Evolutionary conservation across 148 eudicot species (phyloP), one percentile per base, ranked within the genome.

Genomic region (Rhododendron simsii): DNA sequence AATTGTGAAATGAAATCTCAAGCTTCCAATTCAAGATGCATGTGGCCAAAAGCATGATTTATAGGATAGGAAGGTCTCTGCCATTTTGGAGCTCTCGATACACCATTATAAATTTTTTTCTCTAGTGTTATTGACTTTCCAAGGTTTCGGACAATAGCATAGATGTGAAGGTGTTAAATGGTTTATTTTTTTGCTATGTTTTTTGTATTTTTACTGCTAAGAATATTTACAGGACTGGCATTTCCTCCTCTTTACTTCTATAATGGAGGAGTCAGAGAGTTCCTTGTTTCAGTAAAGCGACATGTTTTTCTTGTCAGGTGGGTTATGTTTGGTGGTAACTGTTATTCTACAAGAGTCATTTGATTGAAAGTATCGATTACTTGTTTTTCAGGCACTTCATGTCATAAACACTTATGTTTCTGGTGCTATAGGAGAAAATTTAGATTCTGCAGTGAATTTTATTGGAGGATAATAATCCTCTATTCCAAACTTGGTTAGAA

Each of bases 241-340:
- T 21, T 21, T 23, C 98, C 99, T 87, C 98, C 99, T 50, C 95
- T 95, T 75, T 97, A 95, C 85, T 97, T 97, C 84, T 95, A 95
- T 85, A 95, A 93, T 90, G 99, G 99, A 81, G 99, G 99, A 88
- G 93, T 97, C 16, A 91, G 89, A 82, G 99, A 97, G 87, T 94
- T 97, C 89, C 91, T 97, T 61, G 95, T 95, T 69, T 91, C 95
- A 78, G 89, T 97, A 84, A 97, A 94, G 93, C 99, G 90, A 84
- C 96, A 97, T 88, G 94, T 90, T 61, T 89, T 86, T 87, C 93
- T 97, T 85, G 95, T 91, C 63, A 97, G 98, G 99, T 94, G 51
- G 44, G 89, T 86, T 59, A 6, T 53, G 81, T 63, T 78, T 87
- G 3, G 13, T 50, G 12, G 21, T 11, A 28, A 8, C 57, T 63